Base-by-base conservation (phyloP, 75 land plant species). In the Gnetum montanum region DNA sequence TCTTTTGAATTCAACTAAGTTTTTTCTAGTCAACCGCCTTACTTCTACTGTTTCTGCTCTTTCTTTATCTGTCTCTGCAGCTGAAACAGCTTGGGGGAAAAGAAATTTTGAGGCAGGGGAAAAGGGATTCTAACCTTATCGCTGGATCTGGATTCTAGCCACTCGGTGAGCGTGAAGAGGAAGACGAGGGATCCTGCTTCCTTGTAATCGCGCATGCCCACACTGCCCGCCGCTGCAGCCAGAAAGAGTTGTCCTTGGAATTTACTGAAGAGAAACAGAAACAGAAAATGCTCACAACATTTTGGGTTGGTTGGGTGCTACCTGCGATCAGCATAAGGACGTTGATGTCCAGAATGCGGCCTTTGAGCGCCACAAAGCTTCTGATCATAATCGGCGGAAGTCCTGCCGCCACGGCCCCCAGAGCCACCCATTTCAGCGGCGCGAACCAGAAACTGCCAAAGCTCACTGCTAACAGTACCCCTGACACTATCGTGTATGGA, bases 131-230 rank as follows among this genome's bases (percentile, higher is more conserved):
- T 36, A 7, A 93, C 98, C 98, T 88, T 84, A 58, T 76, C 77
- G 43, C 84, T 79, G 20, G 98, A 91, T 43, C 78, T 69, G n/a
- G 89, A 67, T 61, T 88, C 90, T 15, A 93, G 80, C 95, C 98
- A 93, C 34, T 88, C 84, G 1, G 98, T 90, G 19, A 85, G 60
- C 25, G 86, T 77, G 62, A 93, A 93, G 7, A 93, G 72, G 44
- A 88, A 93, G 18, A 85, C 95, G 26, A 93, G 82, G 11, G 73
- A 67, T 15, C 78, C 95, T 31, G 90, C 98, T 52, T 93, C 98
- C 34, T 53, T n/a, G 48, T 84, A 93, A 54, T 93, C 98, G 11
- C 69, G 54, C 49, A 93, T 44, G 19, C 68, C 86, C 60, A 93
- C 64, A 11, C 92, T 69, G 26, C 98, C 90, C 27, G 59, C 76